Base-by-base conservation (phyloP, 768 basidiomycete genomes). In the Lenzites betulinus region DNA sequence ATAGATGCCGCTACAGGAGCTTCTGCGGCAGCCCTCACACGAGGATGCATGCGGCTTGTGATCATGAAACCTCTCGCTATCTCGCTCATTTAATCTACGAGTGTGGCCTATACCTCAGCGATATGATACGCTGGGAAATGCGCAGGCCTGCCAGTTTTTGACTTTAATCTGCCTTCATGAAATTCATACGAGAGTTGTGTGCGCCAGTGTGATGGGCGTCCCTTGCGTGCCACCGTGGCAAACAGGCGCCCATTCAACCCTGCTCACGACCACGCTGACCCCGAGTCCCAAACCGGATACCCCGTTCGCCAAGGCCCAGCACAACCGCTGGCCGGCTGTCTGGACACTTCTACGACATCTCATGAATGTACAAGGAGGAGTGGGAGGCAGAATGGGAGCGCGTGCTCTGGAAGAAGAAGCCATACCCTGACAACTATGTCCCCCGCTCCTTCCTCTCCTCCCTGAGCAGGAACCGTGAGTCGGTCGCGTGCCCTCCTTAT, bases 351-450 rank as follows among this genome's bases (percentile, higher is more conserved):
- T 50, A 46, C 46, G 52, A 49, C 60, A 18, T 58, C 62, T 50
- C 39, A 67, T 71, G 67, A 59, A 72, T 72, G 74, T 70, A 68
- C 39, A 35, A 51, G 42, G 64, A 54, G 43, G 59, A 54, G 64
- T 90, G 87, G 87, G 82, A 83, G 71, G 66, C 54, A 41, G 64
- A 67, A 67, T 93, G 90, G 90, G 83, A 85, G 71, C 87, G 84
- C 67, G 81, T 88, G 39, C 82, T 94, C n/a, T 94, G 91, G 92
- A 88, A 85, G 73, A 76, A 70, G 54, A 89, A 89, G 71, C 76
- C 81, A 2, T 88, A 82, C 70, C 88, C 92, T 30, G 95, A 97
- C 74, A 94, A 95, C 72, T 86, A 93, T 76, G 87, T 97, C 52
- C 89, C 92, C 7, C 75, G 79, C 7, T 79, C 85, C 7, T 97